Evolutionary conservation across 805 yeast genomes (phyloP), one percentile per base, ranked within the genome.

Genomic region (Kuraishia capsulata): DNA sequence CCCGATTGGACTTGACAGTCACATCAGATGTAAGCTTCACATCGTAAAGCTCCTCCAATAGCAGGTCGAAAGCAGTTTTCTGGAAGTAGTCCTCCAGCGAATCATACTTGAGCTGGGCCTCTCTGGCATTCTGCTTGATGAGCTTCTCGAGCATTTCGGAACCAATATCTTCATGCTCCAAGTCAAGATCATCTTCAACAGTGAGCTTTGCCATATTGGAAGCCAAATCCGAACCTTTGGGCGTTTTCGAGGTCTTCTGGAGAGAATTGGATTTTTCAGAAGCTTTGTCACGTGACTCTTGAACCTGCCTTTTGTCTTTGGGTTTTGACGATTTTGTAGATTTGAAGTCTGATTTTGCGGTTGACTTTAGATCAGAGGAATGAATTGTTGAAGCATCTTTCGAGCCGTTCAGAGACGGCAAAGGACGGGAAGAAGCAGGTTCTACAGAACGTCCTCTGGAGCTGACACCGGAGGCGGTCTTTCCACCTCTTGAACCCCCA

Each of bases 41-140:
- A 20, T 67, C 71, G 20, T 65, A 57, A 38, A 71, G 67, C 47
- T 81, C 84, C 51, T 81, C 89, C 31, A 78, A 60, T 42, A 76
- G 78, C 39, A 81, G 53, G 38, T 78, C 78, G 54, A 71, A 71
- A 39, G 81, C 69, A 62, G 78, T 71, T 44, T 76, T 78, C 43
- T 69, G 59, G 50, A 70, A 72, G 49, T 81, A 81, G 16, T 67
- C 65, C 8, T 63, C 57, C 46, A 79, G 50, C 21, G 70, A 60
- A 9, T 71, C 71, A 47, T 72, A 79, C 10, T 40, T 48, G 14
- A 52, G 30, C 28, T 47, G 44, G 2, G 48, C 39, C n/a, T 47
- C 46, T 28, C 31, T 28, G 14, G 31, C 13, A 28, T 13, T 28
- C 17, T 9, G 17, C 13, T 14, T 9, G 31, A 28, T 28, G 17